Conservation (phyloP, 352 stramenopile species). For the Pythium brassicae region DNA sequence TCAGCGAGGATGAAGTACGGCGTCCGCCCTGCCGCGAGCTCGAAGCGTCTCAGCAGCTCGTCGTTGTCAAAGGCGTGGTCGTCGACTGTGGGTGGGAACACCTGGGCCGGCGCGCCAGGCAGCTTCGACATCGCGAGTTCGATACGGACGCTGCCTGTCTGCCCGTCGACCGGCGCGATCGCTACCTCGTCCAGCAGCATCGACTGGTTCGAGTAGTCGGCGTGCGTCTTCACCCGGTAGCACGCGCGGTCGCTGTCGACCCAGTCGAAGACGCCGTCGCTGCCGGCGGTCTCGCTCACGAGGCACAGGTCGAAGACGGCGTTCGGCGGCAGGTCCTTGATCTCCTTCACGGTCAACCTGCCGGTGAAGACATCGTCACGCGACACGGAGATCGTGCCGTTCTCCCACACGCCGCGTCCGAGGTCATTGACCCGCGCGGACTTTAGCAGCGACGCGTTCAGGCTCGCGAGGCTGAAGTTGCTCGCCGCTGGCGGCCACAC, state of each 20-base stretch:
- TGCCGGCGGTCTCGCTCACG: slow-evolving; percentile 63
- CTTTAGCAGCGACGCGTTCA: slow-evolving; percentile 55
- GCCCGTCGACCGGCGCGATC: slow-evolving; percentile 30
- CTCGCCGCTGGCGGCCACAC: slow-evolving; percentile 50
- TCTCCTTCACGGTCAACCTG: slow-evolving; percentile 46
- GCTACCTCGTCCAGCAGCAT: slow-evolving; percentile 47
- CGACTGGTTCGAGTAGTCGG: slow-evolving; percentile 79
- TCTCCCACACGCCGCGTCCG: slow-evolving; percentile 61
- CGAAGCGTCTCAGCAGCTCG: slow-evolving; percentile 18
- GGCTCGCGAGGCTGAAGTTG: slow-evolving; percentile 28
- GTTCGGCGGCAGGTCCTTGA: slow-evolving; percentile 60
- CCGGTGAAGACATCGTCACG: slow-evolving; percentile 56
- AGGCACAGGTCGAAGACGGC: slow-evolving; percentile 74
- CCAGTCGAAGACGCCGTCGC: slow-evolving; percentile 62
- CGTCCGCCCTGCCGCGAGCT: slow-evolving; percentile 22
- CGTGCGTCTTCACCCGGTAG: slow-evolving; percentile 52
- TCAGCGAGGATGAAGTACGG: slow-evolving; percentile 70
- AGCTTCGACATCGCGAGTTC: slow-evolving; percentile 54
- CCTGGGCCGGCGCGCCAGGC: slow-evolving; percentile 14
- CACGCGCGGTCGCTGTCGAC: slow-evolving; percentile 27
- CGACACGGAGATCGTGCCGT: slow-evolving; percentile 68
- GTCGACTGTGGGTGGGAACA: neutral
- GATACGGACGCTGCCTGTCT: slow-evolving; percentile 44
- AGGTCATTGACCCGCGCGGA: slow-evolving; percentile 46
- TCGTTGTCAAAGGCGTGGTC: neutral